A percentile compares a stretch with the other conserved stretches of the same genome.
Evolutionary conservation across 331 rosid genomes (phyloP).

Genomic region (Rhamnella rubrinervis): DNA sequence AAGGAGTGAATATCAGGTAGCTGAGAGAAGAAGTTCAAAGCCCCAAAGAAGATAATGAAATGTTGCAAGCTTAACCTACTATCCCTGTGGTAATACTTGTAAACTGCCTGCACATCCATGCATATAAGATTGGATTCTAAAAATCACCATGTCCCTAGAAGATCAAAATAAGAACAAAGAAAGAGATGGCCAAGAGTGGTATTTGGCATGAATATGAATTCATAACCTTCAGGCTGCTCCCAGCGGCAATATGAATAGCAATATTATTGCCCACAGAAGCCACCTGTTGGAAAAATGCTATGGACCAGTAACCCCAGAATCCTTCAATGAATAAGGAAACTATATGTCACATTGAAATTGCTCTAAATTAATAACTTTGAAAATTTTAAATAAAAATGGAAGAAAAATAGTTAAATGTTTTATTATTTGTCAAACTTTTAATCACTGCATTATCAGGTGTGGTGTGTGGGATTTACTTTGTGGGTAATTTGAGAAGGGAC

Average conservation of each 20-base stretch:
- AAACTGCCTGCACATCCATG: conserved; percentile 48
- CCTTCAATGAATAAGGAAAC: conserved; percentile 43
- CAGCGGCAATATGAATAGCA: conserved; percentile 84
- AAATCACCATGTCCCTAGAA: neutral
- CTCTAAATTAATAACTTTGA: neutral
- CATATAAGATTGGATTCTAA: neutral
- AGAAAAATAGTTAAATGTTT: no score
- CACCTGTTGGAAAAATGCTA: conserved; percentile 74
- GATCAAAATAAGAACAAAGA: neutral
- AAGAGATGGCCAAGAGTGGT: neutral
- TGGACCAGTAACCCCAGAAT: conserved; percentile 72
- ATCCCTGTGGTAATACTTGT: conserved; percentile 52
- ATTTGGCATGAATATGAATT: neutral
- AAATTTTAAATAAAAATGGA: neutral
- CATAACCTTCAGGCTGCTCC: conserved; percentile 72
- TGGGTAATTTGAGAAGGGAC: no score
- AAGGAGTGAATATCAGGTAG: conserved; percentile 74
- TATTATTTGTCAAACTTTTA: no score
- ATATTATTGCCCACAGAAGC: conserved; percentile 82
- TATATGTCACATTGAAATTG: neutral
- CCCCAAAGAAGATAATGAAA: conserved; percentile 70
- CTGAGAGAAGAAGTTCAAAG: conserved; percentile 68
- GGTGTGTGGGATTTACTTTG: no score
- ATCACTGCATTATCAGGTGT: no score
- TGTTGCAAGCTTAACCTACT: conserved; percentile 63